A percentile compares a stretch with the other conserved stretches of the same genome.
Conservation (phyloP, 1,139 yeast genomes). For the Hyphopichia fennica region DNA sequence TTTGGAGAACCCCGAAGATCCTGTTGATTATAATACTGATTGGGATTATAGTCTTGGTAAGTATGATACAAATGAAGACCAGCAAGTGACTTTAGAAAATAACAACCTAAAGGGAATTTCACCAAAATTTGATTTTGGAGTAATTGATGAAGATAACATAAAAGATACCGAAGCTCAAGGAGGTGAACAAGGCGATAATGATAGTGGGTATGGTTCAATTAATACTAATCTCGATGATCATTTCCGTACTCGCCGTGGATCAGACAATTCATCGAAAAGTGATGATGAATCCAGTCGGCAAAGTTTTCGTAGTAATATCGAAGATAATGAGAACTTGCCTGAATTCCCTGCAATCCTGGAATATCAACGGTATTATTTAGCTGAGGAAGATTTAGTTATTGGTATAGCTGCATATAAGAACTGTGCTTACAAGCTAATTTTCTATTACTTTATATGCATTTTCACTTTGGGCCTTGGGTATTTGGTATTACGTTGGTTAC, state of each 20-base stretch:
- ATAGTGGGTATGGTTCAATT: constrained; percentile 40
- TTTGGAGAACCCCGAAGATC: constrained; percentile 56
- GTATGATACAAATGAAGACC: constrained; percentile 25
- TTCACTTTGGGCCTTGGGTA: constrained; percentile 71
- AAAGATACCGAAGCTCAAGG: background rate
- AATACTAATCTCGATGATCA: constrained; percentile 13
- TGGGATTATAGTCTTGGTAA: constrained; percentile 61
- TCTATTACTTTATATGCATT: constrained; percentile 58
- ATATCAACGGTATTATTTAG: constrained; percentile 82
- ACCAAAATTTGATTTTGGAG: background rate
- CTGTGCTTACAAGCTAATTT: constrained; percentile 41
- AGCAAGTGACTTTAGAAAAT: background rate
- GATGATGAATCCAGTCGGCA: background rate
- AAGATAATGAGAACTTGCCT: constrained; percentile 37
- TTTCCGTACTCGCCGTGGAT: constrained; percentile 4
- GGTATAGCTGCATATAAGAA: constrained; percentile 89
- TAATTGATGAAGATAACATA: constrained; percentile 19
- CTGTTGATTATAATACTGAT: constrained; percentile 63
- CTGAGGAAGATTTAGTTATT: constrained; percentile 91
- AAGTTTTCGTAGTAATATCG: background rate
- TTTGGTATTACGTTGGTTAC: constrained; percentile 80
- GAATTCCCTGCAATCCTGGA: constrained; percentile 44
- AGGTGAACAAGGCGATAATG: constrained; percentile 8
- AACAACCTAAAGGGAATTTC: background rate
- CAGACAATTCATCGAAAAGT: constrained; percentile 1